Evolutionary conservation across 768 basidiomycete genomes (phyloP).

Genomic region (Lentinus tigrinus): DNA sequence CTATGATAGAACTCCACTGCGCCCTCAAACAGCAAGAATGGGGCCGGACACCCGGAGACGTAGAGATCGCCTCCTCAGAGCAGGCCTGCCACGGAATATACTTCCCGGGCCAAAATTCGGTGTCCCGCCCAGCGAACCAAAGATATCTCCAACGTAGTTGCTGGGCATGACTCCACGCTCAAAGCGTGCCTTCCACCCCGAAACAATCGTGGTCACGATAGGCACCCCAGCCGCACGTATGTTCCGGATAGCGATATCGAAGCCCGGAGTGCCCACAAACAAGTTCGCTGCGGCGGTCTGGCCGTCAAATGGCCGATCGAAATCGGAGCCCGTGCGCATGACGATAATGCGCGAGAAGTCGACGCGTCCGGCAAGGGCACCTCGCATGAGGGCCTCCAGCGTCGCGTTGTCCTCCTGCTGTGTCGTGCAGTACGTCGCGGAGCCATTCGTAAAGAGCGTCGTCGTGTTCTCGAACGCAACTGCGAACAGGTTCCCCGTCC

Average conservation of each 20-base stretch:
- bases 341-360: slow-evolving; percentile 38
- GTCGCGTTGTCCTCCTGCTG: slow-evolving; percentile 43
- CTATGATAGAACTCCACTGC: no score
- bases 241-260: slow-evolving; percentile 34
- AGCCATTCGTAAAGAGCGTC: slow-evolving; percentile 33
- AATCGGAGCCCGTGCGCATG: slow-evolving; percentile 38
- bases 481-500: slow-evolving; percentile 35
- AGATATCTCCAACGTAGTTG: slow-evolving; percentile 32
- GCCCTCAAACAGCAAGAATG: no score
- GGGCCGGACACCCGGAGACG: neutral
- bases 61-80: neutral
- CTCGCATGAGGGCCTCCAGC: slow-evolving; percentile 38
- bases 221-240: slow-evolving; percentile 35
- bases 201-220: slow-evolving; percentile 36
- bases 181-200: slow-evolving; percentile 34
- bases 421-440: slow-evolving; percentile 33
- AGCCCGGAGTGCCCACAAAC: slow-evolving; percentile 33
- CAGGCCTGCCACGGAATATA: neutral
- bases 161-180: slow-evolving; percentile 31
- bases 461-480: slow-evolving; percentile 39
- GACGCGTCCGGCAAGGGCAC: slow-evolving; percentile 29
- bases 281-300: slow-evolving; percentile 27
- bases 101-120: slow-evolving; percentile 16
- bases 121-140: slow-evolving; percentile 23
- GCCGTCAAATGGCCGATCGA: slow-evolving; percentile 28